These are phyloP conservation scores for Gossypium mustelinum DNA, from an alignment of 345 rosid genomes.

Conservation along the genomic window DNA sequence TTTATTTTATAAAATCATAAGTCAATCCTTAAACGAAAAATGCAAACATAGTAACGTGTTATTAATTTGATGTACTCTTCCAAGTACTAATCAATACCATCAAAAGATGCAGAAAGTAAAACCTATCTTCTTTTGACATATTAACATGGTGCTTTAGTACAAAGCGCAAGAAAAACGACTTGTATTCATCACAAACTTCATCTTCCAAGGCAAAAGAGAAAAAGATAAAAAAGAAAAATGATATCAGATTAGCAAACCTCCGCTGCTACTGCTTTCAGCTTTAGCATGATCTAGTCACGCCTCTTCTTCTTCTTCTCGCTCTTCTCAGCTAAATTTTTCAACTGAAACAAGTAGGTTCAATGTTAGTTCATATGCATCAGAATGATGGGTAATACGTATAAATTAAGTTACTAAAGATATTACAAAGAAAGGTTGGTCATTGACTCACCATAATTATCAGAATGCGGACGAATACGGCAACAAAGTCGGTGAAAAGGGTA, in stretches of 20 bases:
- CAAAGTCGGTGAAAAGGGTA: constrained; percentile 77
- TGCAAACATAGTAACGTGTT: neutral
- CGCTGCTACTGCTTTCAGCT: too few relatives aligned
- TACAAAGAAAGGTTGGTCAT: neutral
- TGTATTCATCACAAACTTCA: neutral
- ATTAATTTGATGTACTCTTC: neutral
- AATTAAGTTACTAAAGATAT: neutral
- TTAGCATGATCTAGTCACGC: constrained; percentile 30
- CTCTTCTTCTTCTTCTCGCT: constrained; percentile 60
- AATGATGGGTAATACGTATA: neutral
- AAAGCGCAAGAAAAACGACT: neutral
- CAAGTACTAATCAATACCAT: neutral
- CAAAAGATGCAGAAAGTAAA: neutral
- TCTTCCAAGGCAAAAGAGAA: neutral
- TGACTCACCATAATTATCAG: constrained; percentile 71
- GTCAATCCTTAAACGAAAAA: too few relatives aligned
- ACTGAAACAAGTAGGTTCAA: constrained; percentile 29
- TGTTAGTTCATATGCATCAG: neutral
- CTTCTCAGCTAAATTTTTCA: constrained; percentile 58
- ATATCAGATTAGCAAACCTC: neutral
- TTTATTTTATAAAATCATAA: too few relatives aligned
- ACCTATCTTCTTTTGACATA: neutral
- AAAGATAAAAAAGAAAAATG: too few relatives aligned
- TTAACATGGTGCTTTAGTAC: neutral
- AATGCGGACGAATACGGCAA: constrained; percentile 71